Conservation (phyloP, 345 rosid species). For the Populus deltoides region DNA sequence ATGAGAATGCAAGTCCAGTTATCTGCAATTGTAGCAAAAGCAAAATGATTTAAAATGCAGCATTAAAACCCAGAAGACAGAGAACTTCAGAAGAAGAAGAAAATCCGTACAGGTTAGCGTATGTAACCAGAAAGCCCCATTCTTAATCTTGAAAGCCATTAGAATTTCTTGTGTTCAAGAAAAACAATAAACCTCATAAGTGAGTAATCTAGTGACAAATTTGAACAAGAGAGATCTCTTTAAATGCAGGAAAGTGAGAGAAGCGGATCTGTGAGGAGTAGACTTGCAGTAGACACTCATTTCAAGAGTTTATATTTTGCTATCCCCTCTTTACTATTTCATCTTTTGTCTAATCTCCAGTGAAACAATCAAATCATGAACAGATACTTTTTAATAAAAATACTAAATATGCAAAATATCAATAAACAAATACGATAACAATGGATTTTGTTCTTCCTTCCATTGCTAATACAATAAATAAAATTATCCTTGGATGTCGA, state of each 20-base stretch:
- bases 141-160: not conserved
- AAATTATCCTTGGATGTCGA: not conserved
- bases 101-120: not conserved
- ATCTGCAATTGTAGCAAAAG: slow-evolving; percentile 40
- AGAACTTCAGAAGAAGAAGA: not conserved
- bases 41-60: slow-evolving; percentile 2
- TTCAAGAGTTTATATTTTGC: not conserved
- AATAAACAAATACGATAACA: not conserved
- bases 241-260: not conserved
- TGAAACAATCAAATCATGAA: not conserved
- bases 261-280: not conserved
- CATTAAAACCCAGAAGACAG: not conserved
- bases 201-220: not conserved
- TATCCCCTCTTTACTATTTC: not conserved
- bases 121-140: not conserved
- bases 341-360: not conserved
- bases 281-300: not conserved
- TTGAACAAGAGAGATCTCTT: not conserved
- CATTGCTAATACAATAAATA: not conserved
- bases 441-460: not conserved
- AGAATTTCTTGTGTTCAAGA: not conserved
- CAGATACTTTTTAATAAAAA: not conserved
- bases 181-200: not conserved
- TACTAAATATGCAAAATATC: not conserved
- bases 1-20: slow-evolving; percentile 68